Percentiles rank a stretch among this genome's conserved stretches.
Conservation (phyloP, 1,139 yeast species). For the Blastobotrys illinoisensis region DNA sequence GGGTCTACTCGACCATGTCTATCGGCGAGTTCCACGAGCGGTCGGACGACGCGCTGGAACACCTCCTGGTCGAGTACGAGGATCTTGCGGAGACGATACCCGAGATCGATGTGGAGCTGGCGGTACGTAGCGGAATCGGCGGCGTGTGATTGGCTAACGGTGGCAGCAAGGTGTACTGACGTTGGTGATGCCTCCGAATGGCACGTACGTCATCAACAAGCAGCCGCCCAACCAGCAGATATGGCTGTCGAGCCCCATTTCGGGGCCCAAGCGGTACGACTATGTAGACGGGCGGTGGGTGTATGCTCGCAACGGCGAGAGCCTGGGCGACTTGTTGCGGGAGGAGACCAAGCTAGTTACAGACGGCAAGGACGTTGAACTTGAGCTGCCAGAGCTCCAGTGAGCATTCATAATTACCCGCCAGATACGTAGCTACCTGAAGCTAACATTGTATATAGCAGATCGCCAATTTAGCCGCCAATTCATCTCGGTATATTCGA, state of each 20-base stretch:
- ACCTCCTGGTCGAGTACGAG: constrained; percentile 59
- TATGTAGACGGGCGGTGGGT: constrained; percentile 36
- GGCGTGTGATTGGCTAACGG: constrained; percentile 1
- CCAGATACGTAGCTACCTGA: no score
- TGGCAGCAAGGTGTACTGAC: constrained; percentile 69
- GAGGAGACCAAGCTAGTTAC: constrained; percentile 30
- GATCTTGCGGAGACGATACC: constrained; percentile 52
- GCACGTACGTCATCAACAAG: constrained; percentile 83
- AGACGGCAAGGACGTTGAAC: constrained; percentile 16
- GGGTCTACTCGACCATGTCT: constrained; percentile 18
- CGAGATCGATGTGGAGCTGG: constrained; percentile 69
- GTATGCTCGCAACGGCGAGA: constrained; percentile 35
- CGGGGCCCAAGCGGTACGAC: constrained; percentile 76
- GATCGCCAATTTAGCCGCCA: no score
- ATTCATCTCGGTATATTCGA: neutral
- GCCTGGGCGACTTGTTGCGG: constrained; percentile 34
- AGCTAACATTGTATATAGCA: no score
- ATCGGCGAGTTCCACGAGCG: constrained; percentile 49
- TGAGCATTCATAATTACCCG: constrained; percentile 4
- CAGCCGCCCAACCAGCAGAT: constrained; percentile 93
- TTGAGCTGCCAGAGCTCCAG: constrained; percentile 11
- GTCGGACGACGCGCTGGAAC: constrained; percentile 61
- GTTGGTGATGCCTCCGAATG: constrained; percentile 56
- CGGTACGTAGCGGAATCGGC: constrained; percentile 31
- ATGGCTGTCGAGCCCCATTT: constrained; percentile 85